Base-by-base conservation (phyloP, 1,284 basidiomycete genomes). In the Cryptococcus sp. region DNA sequence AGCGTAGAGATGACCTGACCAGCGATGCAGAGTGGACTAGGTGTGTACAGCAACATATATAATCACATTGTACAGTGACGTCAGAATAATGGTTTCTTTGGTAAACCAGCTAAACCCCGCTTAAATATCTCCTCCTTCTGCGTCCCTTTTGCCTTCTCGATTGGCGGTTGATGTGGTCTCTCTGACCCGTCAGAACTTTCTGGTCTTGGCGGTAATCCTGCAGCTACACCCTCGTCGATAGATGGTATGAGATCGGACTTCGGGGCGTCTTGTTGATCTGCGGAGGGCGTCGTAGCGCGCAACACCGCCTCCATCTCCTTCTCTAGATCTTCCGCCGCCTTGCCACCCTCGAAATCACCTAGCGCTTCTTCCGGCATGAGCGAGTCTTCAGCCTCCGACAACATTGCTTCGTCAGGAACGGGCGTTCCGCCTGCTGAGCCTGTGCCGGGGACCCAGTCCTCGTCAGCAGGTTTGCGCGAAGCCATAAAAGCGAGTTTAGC, bases 401-500 rank as follows among this genome's bases (percentile, higher is more conserved):
- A 50, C 35, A 23, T 39, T 3, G 19, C 19, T 13, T 45, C 13
- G 3, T 42, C 35, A 5, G 45, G 45, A 3, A 17, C 53, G 5
- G 61, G 54, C 19, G 50, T 54, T 16, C 53, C 39, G 8, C 39
- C n/a, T 17, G 50, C 20, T 11, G 57, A 59, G 16, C 58, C 41
- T n/a, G 57, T 31, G 15, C 69, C 69, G 2, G 69, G 71, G 8
- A 68, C 51, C 47, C 67, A 71, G 38, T 68, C 61, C 50, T 69
- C 67, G 48, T 70, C 70, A 3, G 57, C 53, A 2, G 70, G 70
- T 62, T 69, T 72, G 11, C 66, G 66, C n/a, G 70, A 64, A 65
- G 86, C 85, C 84, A 96, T 85, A 62, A 90, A 85, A 10, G 86
- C 85, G 20, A 98, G 82, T 77, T 98, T 98, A 5, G 94, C 94